A percentile compares a stretch with the other conserved stretches of the same genome.
These are phyloP conservation scores for Coriaria nepalensis DNA, from an alignment of 306 rosid genomes.

Conservation along the genomic window DNA sequence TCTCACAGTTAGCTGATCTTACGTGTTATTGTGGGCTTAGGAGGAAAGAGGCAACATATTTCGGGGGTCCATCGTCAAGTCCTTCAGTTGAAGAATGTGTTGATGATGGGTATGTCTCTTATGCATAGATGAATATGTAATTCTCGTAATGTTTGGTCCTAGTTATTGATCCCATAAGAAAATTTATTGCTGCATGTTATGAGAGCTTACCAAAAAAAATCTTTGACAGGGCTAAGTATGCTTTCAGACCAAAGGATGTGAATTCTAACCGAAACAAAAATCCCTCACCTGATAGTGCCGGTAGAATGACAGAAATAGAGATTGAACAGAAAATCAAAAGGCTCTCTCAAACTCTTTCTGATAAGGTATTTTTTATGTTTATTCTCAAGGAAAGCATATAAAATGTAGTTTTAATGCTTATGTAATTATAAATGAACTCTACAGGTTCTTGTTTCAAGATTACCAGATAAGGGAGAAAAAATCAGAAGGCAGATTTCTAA, in stretches of 20 bases:
- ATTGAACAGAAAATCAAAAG: constrained; percentile 49
- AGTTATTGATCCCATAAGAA: constrained; percentile 7
- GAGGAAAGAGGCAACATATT: constrained; percentile 1
- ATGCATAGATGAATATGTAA: not conserved
- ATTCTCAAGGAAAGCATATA: not conserved
- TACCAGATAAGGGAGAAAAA: constrained; percentile 73
- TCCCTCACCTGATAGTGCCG: constrained; percentile 36
- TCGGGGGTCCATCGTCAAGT: constrained; percentile 5
- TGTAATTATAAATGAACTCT: constrained; percentile 3
- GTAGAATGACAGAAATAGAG: constrained; percentile 44
- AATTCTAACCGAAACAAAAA: constrained; percentile 23
- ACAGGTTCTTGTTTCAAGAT: constrained; percentile 53
- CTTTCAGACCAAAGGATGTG: constrained; percentile 76
- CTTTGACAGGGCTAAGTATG: constrained; percentile 46
- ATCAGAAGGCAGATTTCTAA: constrained; percentile 33
- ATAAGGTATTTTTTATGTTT: constrained; percentile 33
- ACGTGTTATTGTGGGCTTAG: constrained; percentile 2
- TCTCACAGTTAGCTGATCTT: no score
- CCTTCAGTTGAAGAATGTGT: constrained; percentile 23
- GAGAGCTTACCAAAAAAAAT: no score
- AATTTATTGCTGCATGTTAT: no score
- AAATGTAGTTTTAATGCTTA: not conserved
- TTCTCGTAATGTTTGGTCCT: constrained; percentile 2
- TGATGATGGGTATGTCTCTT: constrained; percentile 39
- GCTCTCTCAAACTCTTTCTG: constrained; percentile 44